Base-by-base conservation (phyloP, 23 red algal genomes). In the Gracilaria domingensis region DNA sequence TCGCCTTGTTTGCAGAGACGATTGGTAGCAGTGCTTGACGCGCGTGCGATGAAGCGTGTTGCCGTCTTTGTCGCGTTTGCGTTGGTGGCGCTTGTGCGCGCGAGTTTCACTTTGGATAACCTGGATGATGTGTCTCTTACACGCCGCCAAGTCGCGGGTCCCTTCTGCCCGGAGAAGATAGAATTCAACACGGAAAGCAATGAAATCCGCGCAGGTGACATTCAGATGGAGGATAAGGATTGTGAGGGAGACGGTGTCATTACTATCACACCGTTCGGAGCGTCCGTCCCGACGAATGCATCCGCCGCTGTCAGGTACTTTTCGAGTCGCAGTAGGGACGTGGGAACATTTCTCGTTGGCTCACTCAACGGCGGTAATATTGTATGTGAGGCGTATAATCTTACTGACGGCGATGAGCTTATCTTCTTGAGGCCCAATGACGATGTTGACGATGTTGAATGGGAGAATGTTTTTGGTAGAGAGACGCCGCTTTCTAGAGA, bases 351-450 rank as follows among this genome's bases (percentile, higher is more conserved):
- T 53, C 49, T 82, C 34, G 79, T 33, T 18, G 79, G 79, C 24
- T 37, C n/a, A 0, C 14, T 82, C 18, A 18, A 36, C 4, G 72
- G 72, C 14, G 79, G 79, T 0, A 45, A 64, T 28, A 82, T 82
- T 62, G 58, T 18, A 20, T 82, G 79, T 82, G 79, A 65, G 33
- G 53, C 58, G 1, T 59, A 59, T 20, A 82, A 51, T n/a, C 58
- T 82, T 29, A 59, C 25, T 18, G 25, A 82, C 2, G 58, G 58
- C 8, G 79, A 82, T 24, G 36, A 56, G 28, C 23, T 82, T 2
- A 56, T 82, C 36, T 82, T 82, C 36, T 37, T 82, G 35, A 82
- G 34, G 36, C 79, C 79, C 11, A 17, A 82, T 60, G 79, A 82
- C 13, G 79, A 82, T 62, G 79, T 62, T 36, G 58, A 62, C 44